Percentiles rank a stretch among this genome's conserved stretches.
Conservation (phyloP, 148 eudicot species). For the Camellia granthamiana region DNA sequence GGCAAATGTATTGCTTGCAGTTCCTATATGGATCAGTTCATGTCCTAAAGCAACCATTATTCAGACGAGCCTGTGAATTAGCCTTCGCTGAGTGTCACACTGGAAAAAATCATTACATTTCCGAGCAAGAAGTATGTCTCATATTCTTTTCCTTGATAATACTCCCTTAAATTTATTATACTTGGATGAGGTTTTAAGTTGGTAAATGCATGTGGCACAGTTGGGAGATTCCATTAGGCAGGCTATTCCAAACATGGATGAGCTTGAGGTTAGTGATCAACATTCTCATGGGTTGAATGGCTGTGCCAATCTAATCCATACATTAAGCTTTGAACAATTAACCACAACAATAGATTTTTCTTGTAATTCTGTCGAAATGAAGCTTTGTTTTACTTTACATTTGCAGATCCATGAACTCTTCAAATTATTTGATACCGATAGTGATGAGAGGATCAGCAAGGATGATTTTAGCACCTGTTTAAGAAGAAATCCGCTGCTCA, state of each 20-base stretch:
- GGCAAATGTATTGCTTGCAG: slow-evolving; percentile 25
- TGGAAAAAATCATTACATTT: slow-evolving; percentile 25
- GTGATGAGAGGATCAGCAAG: slow-evolving; percentile 46
- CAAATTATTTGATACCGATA: slow-evolving; percentile 43
- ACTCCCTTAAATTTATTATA: not conserved
- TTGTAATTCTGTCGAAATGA: not conserved
- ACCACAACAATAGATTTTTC: not conserved
- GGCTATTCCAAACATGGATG: slow-evolving; percentile 37
- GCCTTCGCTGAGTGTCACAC: slow-evolving; percentile 39
- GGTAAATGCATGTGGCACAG: slow-evolving; percentile 26
- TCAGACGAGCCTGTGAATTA: slow-evolving; percentile 47
- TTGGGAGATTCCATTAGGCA: slow-evolving; percentile 30
- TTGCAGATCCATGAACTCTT: slow-evolving; percentile 56
- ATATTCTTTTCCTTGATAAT: slow-evolving; percentile 7
- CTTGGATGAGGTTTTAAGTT: not conserved
- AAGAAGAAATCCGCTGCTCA: slow-evolving; percentile 53
- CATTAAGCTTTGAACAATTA: not conserved
- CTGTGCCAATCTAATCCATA: not conserved
- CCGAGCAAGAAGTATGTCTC: slow-evolving; percentile 42
- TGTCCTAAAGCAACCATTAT: slow-evolving; percentile 52
- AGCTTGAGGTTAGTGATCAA: slow-evolving; percentile 39
- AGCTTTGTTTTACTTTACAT: not conserved
- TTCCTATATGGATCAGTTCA: slow-evolving; percentile 56
- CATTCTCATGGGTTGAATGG: not conserved
- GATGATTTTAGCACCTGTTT: slow-evolving; percentile 51